Evolutionary conservation across 805 yeast species (phyloP).

Genomic region (Yarrowia sp.): DNA sequence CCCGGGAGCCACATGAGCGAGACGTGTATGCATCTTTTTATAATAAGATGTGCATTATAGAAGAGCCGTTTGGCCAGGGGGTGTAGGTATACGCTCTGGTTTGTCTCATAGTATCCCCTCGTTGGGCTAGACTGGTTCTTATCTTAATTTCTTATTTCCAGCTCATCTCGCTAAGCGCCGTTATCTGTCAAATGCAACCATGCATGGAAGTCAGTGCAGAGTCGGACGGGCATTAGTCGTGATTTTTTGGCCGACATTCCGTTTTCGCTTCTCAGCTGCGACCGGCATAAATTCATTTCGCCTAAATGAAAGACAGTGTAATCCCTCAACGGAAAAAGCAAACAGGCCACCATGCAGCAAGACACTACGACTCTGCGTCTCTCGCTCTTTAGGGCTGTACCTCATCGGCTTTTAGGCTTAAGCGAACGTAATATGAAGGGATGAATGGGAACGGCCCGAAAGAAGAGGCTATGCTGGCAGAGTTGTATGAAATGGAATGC

Average conservation of each 20-base stretch:
- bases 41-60: not conserved
- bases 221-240: not conserved
- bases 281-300: not conserved
- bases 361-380: not conserved
- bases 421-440: not conserved
- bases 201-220: not conserved
- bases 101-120: not conserved
- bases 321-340: not conserved
- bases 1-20: not conserved
- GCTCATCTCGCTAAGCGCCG: not conserved
- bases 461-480: not conserved
- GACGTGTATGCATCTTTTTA: not conserved
- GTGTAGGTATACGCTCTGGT: not conserved
- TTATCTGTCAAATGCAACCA: conserved; percentile 12
- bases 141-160: not conserved
- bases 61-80: not conserved
- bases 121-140: too few species aligned
- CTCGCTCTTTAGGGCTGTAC: not conserved
- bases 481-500: too few species aligned
- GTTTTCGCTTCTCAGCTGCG: not conserved
- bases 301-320: not conserved
- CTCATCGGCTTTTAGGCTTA: conserved; percentile 2
- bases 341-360: not conserved
- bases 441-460: too few species aligned
- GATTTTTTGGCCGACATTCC: not conserved